Base-by-base conservation (phyloP, 371 early-diverging fungal species). In the Rhizomucor pusillus region DNA sequence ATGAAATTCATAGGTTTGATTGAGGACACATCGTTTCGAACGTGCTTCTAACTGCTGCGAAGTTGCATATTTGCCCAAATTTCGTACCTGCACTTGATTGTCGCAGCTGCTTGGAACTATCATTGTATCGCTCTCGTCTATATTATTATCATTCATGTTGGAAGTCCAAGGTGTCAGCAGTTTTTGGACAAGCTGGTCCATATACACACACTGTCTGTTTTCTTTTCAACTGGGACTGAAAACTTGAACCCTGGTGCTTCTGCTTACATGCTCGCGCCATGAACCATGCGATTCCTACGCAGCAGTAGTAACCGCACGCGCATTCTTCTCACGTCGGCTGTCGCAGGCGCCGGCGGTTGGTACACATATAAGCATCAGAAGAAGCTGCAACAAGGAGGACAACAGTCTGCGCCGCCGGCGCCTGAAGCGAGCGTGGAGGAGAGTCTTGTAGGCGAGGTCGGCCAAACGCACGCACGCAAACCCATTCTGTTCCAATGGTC, bases 401-500 rank as follows among this genome's bases (percentile, higher is more conserved):
- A 9, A 14, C 37, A 9, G 14, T 3, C 41, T 19, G 4, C 41
- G 4, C 16, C 14, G 12, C 16, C 41, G 3, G 4, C 41, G 19
- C 14, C 41, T 3, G 41, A 41, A 19, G 39, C 18, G 19, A 51
- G 48, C 11, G 41, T 37, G 23, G 40, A 53, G 37, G 54, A 59
- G 24, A 40, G 43, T 16, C 33, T 59, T n/a, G 57, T 52, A 6
- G 53, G 56, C 16, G 47, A 62, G 20, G 48, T 69, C n/a, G 50
- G 57, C 5, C 69, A 67, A 10, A 59, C 71, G 19, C 57, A 22
- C 22, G 20, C 52, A 9, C 29, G 37, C 19, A 43, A 51, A 5
- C 57, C 57, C 19, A 20, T 57, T 13, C 40, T 67, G 11, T 75
- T 75, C 57, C 50, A 65, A 49, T 71, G 71, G 69, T 57, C 66